These are phyloP conservation scores for Ceratocystis alfenasii DNA, from an alignment of 2,329 filamentous ascomycete genomes.

Conservation along the genomic window DNA sequence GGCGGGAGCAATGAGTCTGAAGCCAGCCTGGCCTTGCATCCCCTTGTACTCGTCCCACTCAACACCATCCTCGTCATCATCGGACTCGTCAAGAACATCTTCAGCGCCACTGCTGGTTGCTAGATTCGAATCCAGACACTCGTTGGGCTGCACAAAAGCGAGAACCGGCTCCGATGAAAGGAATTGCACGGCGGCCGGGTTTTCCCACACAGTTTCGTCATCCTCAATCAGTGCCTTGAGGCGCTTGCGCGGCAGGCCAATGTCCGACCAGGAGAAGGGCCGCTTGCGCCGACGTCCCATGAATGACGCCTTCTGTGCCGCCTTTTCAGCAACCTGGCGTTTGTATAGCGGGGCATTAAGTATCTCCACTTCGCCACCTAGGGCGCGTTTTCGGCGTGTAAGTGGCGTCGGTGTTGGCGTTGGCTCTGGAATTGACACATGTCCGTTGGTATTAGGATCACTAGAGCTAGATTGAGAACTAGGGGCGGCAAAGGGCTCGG, in stretches of 20 bases:
- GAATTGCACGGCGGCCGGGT: slow-evolving; percentile 19
- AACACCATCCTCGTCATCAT: background rate
- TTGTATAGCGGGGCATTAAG: slow-evolving; percentile 41
- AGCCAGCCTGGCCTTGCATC: slow-evolving; percentile 4
- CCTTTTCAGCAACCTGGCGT: slow-evolving; percentile 26
- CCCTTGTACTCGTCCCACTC: background rate
- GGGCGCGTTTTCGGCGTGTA: slow-evolving; percentile 18
- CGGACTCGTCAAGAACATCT: background rate
- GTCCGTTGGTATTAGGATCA: background rate
- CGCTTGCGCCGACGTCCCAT: slow-evolving; percentile 15
- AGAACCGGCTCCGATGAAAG: slow-evolving; percentile 15
- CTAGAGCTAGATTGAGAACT: slow-evolving; percentile 5
- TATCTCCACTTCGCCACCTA: slow-evolving; percentile 34
- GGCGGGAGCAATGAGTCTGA: slow-evolving; percentile 4
- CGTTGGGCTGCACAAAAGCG: slow-evolving; percentile 20
- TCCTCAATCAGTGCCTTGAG: slow-evolving; percentile 20
- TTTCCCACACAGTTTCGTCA: slow-evolving; percentile 19
- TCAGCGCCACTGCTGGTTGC: background rate
- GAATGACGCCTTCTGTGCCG: slow-evolving; percentile 7
- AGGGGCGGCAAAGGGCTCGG: slow-evolving; percentile 19
- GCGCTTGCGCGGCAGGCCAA: slow-evolving; percentile 18
- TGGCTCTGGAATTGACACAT: background rate
- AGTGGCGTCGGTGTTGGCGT: slow-evolving; percentile 10
- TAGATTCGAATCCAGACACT: slow-evolving; percentile 15
- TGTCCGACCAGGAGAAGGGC: slow-evolving; percentile 20